A percentile compares a stretch with the other conserved stretches of the same genome.
These are phyloP conservation scores for Sapria himalayana DNA, from an alignment of 345 rosid genomes.

Conservation along the genomic window DNA sequence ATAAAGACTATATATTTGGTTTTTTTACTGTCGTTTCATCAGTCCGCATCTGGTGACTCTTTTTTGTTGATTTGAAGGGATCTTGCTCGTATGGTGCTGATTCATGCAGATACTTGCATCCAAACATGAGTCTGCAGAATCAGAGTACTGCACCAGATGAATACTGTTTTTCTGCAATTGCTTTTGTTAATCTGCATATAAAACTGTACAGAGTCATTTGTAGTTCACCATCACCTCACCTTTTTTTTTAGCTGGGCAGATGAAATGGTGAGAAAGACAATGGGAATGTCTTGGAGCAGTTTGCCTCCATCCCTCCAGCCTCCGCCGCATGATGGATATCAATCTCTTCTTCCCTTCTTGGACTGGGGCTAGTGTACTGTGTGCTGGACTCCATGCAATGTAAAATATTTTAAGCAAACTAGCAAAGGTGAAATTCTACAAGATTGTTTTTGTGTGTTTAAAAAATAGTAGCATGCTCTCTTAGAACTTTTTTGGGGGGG, in stretches of 20 bases:
- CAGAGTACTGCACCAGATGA: not conserved
- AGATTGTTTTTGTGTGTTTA: too few relatives aligned
- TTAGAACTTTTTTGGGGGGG: too few relatives aligned
- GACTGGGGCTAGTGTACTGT: conserved; percentile 64
- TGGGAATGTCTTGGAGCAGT: conserved; percentile 44
- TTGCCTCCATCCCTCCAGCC: conserved; percentile 82
- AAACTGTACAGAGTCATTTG: not conserved
- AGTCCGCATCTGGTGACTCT: not conserved
- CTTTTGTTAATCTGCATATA: not conserved
- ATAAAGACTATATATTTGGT: too few relatives aligned
- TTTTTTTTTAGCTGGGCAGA: conserved; percentile 11
- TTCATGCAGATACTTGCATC: conserved; percentile 63
- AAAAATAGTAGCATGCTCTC: too few relatives aligned
- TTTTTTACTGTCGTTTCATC: too few relatives aligned
- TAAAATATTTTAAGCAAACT: too few relatives aligned
- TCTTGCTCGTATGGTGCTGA: conserved; percentile 68
- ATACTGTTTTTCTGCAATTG: not conserved
- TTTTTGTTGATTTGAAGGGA: conserved; percentile 20
- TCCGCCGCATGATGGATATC: conserved; percentile 66
- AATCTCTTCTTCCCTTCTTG: conserved; percentile 25
- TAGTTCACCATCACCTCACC: not conserved
- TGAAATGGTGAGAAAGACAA: conserved; percentile 16
- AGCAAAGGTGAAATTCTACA: too few relatives aligned
- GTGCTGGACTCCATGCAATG: too few relatives aligned
- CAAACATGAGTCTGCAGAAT: conserved; percentile 12